Base-by-base conservation (phyloP, 2,329 filamentous ascomycete species). In the Alternaria infectoria region DNA sequence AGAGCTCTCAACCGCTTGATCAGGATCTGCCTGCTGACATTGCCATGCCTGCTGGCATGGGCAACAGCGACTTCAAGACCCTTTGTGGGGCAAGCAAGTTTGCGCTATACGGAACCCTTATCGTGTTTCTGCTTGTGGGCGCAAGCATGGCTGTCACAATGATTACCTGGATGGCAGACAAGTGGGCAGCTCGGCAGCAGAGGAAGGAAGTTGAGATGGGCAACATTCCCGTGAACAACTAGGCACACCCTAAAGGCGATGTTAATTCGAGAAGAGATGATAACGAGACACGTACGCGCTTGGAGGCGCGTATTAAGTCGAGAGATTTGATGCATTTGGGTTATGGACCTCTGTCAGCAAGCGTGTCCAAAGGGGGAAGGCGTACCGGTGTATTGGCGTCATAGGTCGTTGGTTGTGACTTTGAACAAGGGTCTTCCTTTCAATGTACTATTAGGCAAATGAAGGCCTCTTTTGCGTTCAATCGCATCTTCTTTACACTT, bases 41-140 rank as follows among this genome's bases (percentile, higher is more conserved):
- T 19, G 61, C 68, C 13, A 54, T 74, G 62, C 74, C 65, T 26
- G 72, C 43, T 57, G 77, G 55, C 59, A 71, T 71, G 69, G 78
- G 76, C 23, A 81, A 81, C 64, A 65, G 61, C 28, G 69, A 73
- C 17, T 84, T 83, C 63, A 70, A 67, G 13, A 69, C 69, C 0
- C 60, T 84, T 23, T 84, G 83, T 67, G 67, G 73, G 9, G 76
- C 84, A 66, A 83, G 80, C 54, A 78, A 77, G 66, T 84, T 84
- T 71, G 80, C 82, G 13, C 78, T 81, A 46, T 83, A 81, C 66
- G 79, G 80, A 21, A 81, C 80, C 1, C 77, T 84, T 21, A 74
- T 79, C 0, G 70, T 81, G 17, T 81, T 83, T 62, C 54, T 83
- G 46, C 50, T 83, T 47, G 76, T 84, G 25, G 65, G 70, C 28